A percentile compares a stretch with the other conserved stretches of the same genome.
Conservation (phyloP, 164 flowering plant species). For the Piper longum region DNA sequence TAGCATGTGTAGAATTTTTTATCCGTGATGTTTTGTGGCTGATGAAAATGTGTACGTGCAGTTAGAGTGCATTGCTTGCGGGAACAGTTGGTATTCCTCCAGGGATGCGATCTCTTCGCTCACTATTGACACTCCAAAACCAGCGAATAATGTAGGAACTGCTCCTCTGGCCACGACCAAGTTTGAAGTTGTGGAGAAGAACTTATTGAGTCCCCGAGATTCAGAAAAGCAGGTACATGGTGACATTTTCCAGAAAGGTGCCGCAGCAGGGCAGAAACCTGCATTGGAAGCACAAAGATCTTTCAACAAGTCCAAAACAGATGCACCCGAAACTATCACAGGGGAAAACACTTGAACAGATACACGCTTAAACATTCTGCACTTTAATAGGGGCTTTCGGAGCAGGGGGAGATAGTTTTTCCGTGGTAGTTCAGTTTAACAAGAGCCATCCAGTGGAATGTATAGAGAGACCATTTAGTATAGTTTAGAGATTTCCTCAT, state of each 20-base stretch:
- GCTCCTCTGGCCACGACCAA: constrained; percentile 86
- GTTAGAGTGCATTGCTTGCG: constrained; percentile 86
- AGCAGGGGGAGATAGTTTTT: too few species aligned
- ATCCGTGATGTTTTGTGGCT: neutral
- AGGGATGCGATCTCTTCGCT: constrained; percentile 65
- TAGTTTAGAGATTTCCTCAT: too few species aligned
- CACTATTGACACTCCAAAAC: constrained; percentile 56
- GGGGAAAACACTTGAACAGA: neutral
- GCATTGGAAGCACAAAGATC: constrained; percentile 11
- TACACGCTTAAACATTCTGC: neutral
- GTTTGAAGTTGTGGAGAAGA: constrained; percentile 65
- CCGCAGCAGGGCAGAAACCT: constrained; percentile 32
- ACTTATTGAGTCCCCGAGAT: constrained; percentile 53
- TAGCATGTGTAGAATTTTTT: too few species aligned
- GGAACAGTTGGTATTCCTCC: constrained; percentile 82
- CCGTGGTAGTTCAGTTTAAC: too few species aligned
- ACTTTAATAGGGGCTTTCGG: too few species aligned
- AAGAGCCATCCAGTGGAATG: too few species aligned
- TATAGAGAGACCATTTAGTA: too few species aligned
- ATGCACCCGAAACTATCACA: constrained; percentile 5
- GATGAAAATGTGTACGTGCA: constrained; percentile 11
- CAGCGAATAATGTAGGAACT: constrained; percentile 26
- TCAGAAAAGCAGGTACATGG: constrained; percentile 23
- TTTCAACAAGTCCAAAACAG: neutral
- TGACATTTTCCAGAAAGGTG: constrained; percentile 36